phyloP scores from a whole-genome alignment of 495 filamentous ascomycete genomes.

The Talaromyces adpressus region DNA sequence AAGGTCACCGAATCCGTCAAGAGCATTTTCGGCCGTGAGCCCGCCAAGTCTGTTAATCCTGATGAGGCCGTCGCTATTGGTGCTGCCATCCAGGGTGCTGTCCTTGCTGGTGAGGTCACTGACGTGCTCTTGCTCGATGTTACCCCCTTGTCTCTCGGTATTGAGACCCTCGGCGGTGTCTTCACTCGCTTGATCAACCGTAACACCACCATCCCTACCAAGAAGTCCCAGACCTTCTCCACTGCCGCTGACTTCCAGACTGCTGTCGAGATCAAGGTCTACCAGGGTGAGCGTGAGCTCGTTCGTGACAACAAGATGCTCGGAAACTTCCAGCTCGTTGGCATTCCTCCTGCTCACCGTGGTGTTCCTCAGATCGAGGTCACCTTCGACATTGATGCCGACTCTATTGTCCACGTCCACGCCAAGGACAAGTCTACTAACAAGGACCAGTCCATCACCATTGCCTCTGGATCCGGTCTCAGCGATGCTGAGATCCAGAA shows the following conservation, averaged over 20 bases:
- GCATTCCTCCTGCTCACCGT: slow-evolving; percentile 94
- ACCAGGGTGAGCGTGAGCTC: slow-evolving; percentile 99
- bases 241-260: slow-evolving; percentile 99
- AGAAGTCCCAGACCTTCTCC: slow-evolving; percentile 98
- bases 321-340: slow-evolving; percentile 99
- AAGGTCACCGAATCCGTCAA: slow-evolving; percentile 98
- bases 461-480: slow-evolving; percentile 96
- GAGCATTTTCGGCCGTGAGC: slow-evolving; percentile 94
- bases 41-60: slow-evolving; percentile 98
- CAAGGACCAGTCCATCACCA: slow-evolving; percentile 99
- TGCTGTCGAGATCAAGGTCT: slow-evolving; percentile 99
- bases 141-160: slow-evolving; percentile 95
- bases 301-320: slow-evolving; percentile 98
- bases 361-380: slow-evolving; percentile 98
- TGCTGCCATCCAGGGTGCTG: slow-evolving; percentile 96
- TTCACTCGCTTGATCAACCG: slow-evolving; percentile 99
- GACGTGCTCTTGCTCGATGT: slow-evolving; percentile 95
- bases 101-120: slow-evolving; percentile 93
- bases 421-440: slow-evolving; percentile 99
- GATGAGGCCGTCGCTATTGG: slow-evolving; percentile 99
- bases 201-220: slow-evolving; percentile 99
- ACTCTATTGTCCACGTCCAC: slow-evolving; percentile 97
- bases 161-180: slow-evolving; percentile 98
- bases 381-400: slow-evolving; percentile 98
- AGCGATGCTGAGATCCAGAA: slow-evolving; percentile 88